Evolutionary conservation across 129 eudicot genomes (phyloP), one percentile per base, ranked within the genome.

Genomic region (Glebionis coronaria): DNA sequence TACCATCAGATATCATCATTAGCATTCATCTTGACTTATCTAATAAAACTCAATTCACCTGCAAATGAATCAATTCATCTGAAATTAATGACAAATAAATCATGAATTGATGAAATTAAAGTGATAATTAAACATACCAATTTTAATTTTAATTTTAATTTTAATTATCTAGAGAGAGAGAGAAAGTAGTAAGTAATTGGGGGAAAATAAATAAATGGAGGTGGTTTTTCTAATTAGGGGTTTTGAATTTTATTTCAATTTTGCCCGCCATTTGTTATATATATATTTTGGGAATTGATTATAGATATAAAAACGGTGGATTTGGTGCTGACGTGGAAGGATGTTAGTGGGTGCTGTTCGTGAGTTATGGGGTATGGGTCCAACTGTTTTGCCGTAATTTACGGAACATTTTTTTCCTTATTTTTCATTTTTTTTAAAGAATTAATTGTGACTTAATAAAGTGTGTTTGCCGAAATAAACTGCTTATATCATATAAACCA

Each of bases 221-320:
- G 57, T 28, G 62, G 27, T 53, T 53, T 53, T 82, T n/a, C n/a
- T 82, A 35, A 0, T 6, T 35, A 35, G 78, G 91, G 96, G 88
- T 85, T 88, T 85, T 75, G 69, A 31, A 68, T 73, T 60, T 75
- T 31, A 51, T 35, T 68, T 61, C 23, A 75, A 61, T 45, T 35
- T 35, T 80, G 88, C 94, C 94, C 90, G 94, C 94, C 94, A 83
- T 79, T 68, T 60, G 53, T 53, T 23, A 23, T 14, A 52, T 23
- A 4, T 44, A 23, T 47, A 68, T 35, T 50, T 50, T 11, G 2
- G 64, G 53, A 75, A 35, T 11, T 23, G 46, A 57, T n/a, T 14
- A 47, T n/a, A 9, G 25, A 74, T 47, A 58, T 5, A 12, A n/a
- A 75, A 68, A 75, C 65, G 27, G 80, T 75, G 61, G 80, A 75